These are phyloP conservation scores for Phaeosphaeriaceae sp. DNA, from an alignment of 2,329 filamentous ascomycete species.

Conservation along the genomic window DNA sequence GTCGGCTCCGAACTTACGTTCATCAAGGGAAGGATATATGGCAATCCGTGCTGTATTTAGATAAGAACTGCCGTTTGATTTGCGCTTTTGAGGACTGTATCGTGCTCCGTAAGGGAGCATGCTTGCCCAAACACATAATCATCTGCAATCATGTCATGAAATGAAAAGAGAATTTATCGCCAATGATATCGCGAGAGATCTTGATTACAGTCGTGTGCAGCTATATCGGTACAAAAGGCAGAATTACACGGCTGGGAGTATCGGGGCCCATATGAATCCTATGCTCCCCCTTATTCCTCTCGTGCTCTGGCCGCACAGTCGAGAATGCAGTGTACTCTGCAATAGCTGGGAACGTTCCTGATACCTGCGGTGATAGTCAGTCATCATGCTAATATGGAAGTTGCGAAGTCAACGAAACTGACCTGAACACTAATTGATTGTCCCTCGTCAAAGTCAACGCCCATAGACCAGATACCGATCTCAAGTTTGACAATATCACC, in stretches of 20 bases:
- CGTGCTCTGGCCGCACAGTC: constrained; percentile 48
- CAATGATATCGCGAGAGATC: too few species aligned
- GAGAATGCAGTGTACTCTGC: constrained; percentile 48
- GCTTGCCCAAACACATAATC: too few species aligned
- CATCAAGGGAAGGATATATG: too few species aligned
- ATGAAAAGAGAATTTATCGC: too few species aligned
- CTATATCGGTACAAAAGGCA: constrained; percentile 42
- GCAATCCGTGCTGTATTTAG: too few species aligned
- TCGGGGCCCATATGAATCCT: constrained; percentile 49
- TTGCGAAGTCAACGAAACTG: not conserved
- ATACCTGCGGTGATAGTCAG: constrained; percentile 12
- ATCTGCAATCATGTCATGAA: too few species aligned
- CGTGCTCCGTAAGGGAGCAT: too few species aligned
- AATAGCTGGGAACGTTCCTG: constrained; percentile 39
- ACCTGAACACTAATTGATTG: constrained; percentile 37
- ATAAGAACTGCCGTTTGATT: too few species aligned
- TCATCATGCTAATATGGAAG: not conserved
- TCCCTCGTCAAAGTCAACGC: constrained; percentile 55
- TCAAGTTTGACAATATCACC: constrained; percentile 55
- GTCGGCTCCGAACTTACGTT: too few species aligned
- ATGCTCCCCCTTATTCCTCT: constrained; percentile 52
- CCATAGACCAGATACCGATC: constrained; percentile 58
- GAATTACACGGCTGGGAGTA: constrained; percentile 47
- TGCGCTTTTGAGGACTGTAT: too few species aligned
- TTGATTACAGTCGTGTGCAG: too few species aligned